Conservation (phyloP, 1,139 yeast species). For the Taphrina pruni region DNA sequence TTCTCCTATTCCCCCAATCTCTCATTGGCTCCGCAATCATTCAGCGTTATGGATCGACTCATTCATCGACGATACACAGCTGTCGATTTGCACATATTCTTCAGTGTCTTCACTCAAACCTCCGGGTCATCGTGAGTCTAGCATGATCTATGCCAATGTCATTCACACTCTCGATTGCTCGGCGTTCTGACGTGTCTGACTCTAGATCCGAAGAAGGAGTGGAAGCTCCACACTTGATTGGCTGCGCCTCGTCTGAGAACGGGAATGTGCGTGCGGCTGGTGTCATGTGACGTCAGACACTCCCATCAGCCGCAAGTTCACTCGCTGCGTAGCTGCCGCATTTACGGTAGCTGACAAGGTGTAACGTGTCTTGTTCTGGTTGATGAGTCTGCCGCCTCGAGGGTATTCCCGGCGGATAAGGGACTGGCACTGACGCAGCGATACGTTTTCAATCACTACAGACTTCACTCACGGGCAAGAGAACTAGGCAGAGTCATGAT, state of each 20-base stretch:
- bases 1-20: not conserved
- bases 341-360: not conserved
- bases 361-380: not conserved
- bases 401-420: no score
- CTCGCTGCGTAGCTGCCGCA: not conserved
- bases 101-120: not conserved
- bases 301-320: conserved; percentile 4
- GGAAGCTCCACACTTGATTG: not conserved
- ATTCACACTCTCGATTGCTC: no score
- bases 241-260: not conserved
- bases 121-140: no score
- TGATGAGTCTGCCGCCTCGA: no score
- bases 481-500: no score
- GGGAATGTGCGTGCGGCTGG: conserved; percentile 6
- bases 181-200: no score
- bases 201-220: no score
- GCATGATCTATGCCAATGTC: no score
- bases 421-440: no score
- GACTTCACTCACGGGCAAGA: no score
- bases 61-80: not conserved
- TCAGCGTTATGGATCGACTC: not conserved
- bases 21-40: not conserved
- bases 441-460: no score
- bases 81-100: not conserved
- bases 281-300: conserved; percentile 17